These are phyloP conservation scores for Mycena polygramma DNA, from an alignment of 768 basidiomycete genomes.

Conservation along the genomic window DNA sequence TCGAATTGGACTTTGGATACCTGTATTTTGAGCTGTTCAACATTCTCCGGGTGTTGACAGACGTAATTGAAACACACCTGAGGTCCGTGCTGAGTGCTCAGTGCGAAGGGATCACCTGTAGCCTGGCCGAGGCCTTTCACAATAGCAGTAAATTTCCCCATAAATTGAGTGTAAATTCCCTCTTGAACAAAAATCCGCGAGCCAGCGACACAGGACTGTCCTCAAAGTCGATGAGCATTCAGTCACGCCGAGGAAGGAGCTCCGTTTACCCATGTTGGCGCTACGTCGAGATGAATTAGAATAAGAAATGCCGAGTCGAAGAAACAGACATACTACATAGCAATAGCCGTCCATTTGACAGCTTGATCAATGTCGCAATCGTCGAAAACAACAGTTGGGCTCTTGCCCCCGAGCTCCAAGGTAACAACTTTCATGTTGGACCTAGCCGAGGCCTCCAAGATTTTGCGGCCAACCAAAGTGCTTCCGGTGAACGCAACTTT, in stretches of 20 bases:
- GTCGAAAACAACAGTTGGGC: slow-evolving; percentile 78
- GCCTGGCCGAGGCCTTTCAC: slow-evolving; percentile 60
- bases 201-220: slow-evolving; percentile 88
- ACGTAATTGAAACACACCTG: slow-evolving; percentile 22
- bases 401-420: slow-evolving; percentile 87
- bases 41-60: too few species aligned
- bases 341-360: slow-evolving; percentile 77
- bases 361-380: slow-evolving; percentile 81
- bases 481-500: slow-evolving; percentile 92
- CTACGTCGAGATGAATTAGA: slow-evolving; percentile 17
- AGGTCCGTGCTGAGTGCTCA: slow-evolving; percentile 78
- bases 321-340: slow-evolving; percentile 71
- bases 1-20: slow-evolving; percentile 83
- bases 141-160: slow-evolving; percentile 68
- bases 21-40: too few species aligned
- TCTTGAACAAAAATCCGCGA: slow-evolving; percentile 88
- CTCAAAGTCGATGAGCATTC: slow-evolving; percentile 45
- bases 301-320: slow-evolving; percentile 1
- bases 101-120: slow-evolving; percentile 79
- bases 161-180: slow-evolving; percentile 83
- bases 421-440: slow-evolving; percentile 89
- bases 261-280: slow-evolving; percentile 31
- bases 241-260: not conserved
- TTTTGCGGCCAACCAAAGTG: slow-evolving; percentile 81
- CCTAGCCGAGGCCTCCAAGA: slow-evolving; percentile 84